These are phyloP conservation scores for Thymus quinquecostatus DNA, from an alignment of 257 asterid genomes.

Conservation along the genomic window DNA sequence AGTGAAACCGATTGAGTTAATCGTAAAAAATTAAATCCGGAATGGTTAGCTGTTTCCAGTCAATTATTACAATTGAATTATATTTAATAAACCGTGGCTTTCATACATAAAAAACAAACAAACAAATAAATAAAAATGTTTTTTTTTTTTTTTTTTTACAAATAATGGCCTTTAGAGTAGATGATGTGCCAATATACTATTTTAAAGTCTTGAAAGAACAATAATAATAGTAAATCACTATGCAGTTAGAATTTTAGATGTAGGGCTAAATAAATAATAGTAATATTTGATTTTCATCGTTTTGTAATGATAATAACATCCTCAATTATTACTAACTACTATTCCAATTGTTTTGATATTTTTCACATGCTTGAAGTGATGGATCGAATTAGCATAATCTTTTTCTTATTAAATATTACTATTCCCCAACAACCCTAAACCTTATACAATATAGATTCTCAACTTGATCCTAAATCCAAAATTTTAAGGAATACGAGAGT, in stretches of 20 bases:
- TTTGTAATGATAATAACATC: conserved; percentile 8
- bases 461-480: neutral
- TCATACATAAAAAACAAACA: no score
- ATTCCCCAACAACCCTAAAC: no score
- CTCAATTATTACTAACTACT: neutral
- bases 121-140: no score
- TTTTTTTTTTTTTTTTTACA: no score
- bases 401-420: no score
- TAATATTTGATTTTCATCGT: neutral
- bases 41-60: no score
- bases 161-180: conserved; percentile 20
- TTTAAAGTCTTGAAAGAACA: conserved; percentile 22
- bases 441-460: neutral
- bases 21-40: no score
- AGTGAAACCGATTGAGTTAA: no score
- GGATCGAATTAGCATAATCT: no score
- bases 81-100: no score
- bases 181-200: neutral
- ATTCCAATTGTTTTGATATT: neutral
- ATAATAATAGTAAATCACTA: neutral
- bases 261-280: neutral
- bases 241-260: neutral
- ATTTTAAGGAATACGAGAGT: neutral
- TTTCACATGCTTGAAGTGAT: conserved; percentile 25
- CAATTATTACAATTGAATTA: no score